These are phyloP conservation scores for Quercus glauca DNA, from an alignment of 306 rosid genomes.

Conservation along the genomic window DNA sequence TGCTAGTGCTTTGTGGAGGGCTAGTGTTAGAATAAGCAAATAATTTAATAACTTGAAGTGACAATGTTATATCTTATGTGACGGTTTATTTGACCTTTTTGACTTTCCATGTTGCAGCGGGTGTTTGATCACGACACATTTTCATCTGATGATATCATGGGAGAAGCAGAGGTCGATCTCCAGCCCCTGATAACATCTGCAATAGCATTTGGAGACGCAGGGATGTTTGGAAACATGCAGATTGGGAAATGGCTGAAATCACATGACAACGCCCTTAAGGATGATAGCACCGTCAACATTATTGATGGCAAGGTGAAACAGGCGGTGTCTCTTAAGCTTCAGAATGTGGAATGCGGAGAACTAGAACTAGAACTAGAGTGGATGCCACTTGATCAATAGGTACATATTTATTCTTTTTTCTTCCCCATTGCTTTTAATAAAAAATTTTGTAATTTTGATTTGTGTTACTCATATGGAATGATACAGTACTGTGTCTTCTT, in stretches of 20 bases:
- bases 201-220: slow-evolving; percentile 90
- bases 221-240: slow-evolving; percentile 90
- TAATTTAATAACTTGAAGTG: neutral
- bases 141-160: slow-evolving; percentile 98
- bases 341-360: slow-evolving; percentile 92
- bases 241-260: slow-evolving; percentile 98
- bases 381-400: slow-evolving; percentile 91
- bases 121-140: slow-evolving; percentile 88
- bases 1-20: neutral
- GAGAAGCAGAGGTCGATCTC: slow-evolving; percentile 95
- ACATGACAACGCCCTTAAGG: slow-evolving; percentile 72
- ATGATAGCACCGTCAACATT: slow-evolving; percentile 78
- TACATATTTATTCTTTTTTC: slow-evolving; percentile 19
- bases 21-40: neutral
- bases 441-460: slow-evolving; percentile 20
- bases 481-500: slow-evolving; percentile 15
- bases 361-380: slow-evolving; percentile 83
- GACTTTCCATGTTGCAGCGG: slow-evolving; percentile 48
- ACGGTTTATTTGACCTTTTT: slow-evolving; percentile 5
- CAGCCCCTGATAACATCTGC: slow-evolving; percentile 95
- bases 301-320: slow-evolving; percentile 74
- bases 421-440: slow-evolving; percentile 25
- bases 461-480: slow-evolving; percentile 17
- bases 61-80: neutral
- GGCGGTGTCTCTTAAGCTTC: slow-evolving; percentile 70